Conservation (phyloP, 352 stramenopile genomes). For the Discostella stelligera region DNA sequence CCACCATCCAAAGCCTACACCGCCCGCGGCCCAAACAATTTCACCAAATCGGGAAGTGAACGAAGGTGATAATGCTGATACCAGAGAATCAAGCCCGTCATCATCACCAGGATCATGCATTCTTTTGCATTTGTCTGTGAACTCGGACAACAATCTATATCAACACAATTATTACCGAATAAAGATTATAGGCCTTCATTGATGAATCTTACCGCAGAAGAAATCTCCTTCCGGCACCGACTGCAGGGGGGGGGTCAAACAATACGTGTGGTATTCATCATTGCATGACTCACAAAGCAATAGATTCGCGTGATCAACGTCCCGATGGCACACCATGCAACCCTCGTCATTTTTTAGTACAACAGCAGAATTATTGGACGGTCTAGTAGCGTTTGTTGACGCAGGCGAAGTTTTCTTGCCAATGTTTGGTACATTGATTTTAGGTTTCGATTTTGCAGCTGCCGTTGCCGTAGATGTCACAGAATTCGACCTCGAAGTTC, state of each 20-base stretch:
- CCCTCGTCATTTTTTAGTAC: constrained; percentile 41
- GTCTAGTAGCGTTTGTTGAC: background rate
- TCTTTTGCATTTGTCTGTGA: constrained; percentile 64
- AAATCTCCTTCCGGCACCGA: constrained; percentile 72
- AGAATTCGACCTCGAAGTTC: background rate
- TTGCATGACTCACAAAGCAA: constrained; percentile 77
- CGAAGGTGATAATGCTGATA: constrained; percentile 59
- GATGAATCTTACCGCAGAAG: constrained; percentile 69
- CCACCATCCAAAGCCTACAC: constrained; percentile 70
- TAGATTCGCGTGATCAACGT: constrained; percentile 78
- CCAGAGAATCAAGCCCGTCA: constrained; percentile 66
- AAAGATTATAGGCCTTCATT: background rate
- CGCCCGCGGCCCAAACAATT: constrained; percentile 78
- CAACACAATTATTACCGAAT: background rate
- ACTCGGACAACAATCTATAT: background rate
- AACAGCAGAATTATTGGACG: background rate
- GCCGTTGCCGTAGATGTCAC: background rate
- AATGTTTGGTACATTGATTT: background rate
- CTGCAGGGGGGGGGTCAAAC: constrained; percentile 64
- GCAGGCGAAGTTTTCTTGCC: background rate
- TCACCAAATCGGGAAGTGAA: constrained; percentile 77
- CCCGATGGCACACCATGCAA: constrained; percentile 63
- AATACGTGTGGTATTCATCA: constrained; percentile 82
- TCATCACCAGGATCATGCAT: constrained; percentile 37
- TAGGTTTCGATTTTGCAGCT: background rate